Percentiles rank a stretch among this genome's conserved stretches.
These are phyloP conservation scores for Microthlaspi erraticum DNA, from an alignment of 345 rosid species.

Conservation along the genomic window DNA sequence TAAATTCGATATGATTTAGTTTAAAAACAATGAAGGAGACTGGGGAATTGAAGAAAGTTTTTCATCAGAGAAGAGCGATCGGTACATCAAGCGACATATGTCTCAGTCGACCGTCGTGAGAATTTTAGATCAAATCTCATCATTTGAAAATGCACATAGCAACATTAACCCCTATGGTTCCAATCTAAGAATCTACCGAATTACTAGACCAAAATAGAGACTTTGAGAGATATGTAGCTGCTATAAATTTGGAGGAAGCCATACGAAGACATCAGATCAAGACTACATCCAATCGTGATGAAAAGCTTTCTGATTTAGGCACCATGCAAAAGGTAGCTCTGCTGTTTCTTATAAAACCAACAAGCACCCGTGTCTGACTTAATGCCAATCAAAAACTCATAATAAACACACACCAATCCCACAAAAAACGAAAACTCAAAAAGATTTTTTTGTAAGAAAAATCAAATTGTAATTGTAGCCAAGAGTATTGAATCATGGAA, in stretches of 20 bases:
- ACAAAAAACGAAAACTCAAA: neutral
- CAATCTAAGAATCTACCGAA: too few species aligned
- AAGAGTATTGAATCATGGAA: constrained; percentile 45
- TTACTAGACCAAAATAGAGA: too few species aligned
- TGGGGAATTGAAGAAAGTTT: neutral
- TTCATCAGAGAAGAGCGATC: constrained; percentile 47
- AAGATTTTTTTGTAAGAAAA: neutral
- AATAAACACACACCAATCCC: too few species aligned
- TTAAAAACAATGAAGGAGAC: neutral
- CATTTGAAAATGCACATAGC: constrained; percentile 10
- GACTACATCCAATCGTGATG: constrained; percentile 44
- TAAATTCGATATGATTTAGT: too few species aligned
- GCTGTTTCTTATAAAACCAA: constrained; percentile 43
- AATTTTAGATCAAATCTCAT: constrained; percentile 48
- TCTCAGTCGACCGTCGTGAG: constrained; percentile 52
- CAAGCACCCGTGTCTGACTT: constrained; percentile 48
- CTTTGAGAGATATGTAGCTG: constrained; percentile 21
- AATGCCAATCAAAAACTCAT: constrained; percentile 31
- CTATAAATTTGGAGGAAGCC: constrained; percentile 45
- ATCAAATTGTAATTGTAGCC: constrained; percentile 2
- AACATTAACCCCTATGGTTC: too few species aligned
- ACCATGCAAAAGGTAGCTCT: constrained; percentile 46
- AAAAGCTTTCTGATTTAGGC: constrained; percentile 40
- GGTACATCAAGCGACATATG: constrained; percentile 37
- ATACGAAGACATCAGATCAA: constrained; percentile 44